A percentile compares a stretch with the other conserved stretches of the same genome.
Evolutionary conservation across 164 flowering plant genomes (phyloP).

Genomic region (Tinospora cordifolia): DNA sequence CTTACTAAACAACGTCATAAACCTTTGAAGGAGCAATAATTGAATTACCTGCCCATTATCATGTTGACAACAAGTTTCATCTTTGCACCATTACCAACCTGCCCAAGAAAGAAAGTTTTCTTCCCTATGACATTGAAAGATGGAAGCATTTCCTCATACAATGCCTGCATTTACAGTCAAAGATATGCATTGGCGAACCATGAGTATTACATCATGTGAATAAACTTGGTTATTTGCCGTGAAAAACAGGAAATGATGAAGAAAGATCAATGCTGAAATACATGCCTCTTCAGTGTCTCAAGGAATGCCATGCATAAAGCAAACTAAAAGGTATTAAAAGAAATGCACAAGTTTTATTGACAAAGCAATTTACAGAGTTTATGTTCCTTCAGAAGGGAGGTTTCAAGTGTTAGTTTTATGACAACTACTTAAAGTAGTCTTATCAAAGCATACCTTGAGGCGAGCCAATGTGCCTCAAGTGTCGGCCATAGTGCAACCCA

Average conservation of each 20-base stretch:
- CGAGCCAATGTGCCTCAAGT: too few species aligned
- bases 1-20: not conserved
- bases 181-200: not conserved
- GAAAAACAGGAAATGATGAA: not conserved
- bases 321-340: too few species aligned
- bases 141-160: conserved; percentile 71
- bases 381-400: too few species aligned
- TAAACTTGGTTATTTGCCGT: not conserved
- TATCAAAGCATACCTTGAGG: too few species aligned
- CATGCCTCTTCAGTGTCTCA: not conserved
- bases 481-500: too few species aligned
- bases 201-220: not conserved
- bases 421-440: not conserved
- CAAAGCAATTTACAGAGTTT: too few species aligned
- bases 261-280: not conserved
- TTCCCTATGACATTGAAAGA: conserved; percentile 87
- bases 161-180: conserved; percentile 33
- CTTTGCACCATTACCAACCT: conserved; percentile 93
- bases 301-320: too few species aligned
- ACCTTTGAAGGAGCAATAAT: not conserved
- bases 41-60: conserved; percentile 93
- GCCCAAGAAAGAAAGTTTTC: conserved; percentile 81
- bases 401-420: not conserved
- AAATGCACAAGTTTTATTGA: not conserved
- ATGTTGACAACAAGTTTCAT: conserved; percentile 99